Evolutionary conservation across 106 monocot genomes (phyloP).

Genomic region (Ottelia alismoides): DNA sequence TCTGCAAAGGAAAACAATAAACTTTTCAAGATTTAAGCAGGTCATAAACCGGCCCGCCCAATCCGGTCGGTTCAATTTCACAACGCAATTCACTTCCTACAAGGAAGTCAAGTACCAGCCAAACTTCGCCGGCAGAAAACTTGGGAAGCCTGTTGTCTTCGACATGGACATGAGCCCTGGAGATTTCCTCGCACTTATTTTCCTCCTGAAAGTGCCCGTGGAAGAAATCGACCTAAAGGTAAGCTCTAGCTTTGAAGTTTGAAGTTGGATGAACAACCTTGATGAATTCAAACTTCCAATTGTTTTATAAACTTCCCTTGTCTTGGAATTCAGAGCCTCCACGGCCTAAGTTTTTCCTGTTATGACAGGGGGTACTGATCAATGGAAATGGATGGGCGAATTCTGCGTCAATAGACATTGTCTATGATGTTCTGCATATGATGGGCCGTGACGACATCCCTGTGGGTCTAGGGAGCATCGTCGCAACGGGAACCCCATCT

Average conservation of each 20-base stretch:
- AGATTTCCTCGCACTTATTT: slow-evolving; percentile 78
- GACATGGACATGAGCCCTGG: slow-evolving; percentile 98
- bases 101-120: slow-evolving; percentile 44
- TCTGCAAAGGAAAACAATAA: no score
- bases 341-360: slow-evolving; percentile 5
- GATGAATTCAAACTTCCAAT: no score
- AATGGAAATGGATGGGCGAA: slow-evolving; percentile 88
- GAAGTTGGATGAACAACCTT: no score
- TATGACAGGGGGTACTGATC: slow-evolving; percentile 56
- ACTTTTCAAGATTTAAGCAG: no score
- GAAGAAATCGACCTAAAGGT: slow-evolving; percentile 75
- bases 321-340: no score
- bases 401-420: slow-evolving; percentile 67
- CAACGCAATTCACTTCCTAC: slow-evolving; percentile 56
- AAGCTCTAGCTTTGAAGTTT: no score
- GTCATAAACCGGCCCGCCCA: slow-evolving; percentile 48
- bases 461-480: slow-evolving; percentile 63
- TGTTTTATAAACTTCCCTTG: no score
- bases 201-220: slow-evolving; percentile 64
- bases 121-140: slow-evolving; percentile 21
- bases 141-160: slow-evolving; percentile 62
- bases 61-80: slow-evolving; percentile 57
- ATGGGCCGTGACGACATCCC: slow-evolving; percentile 93
- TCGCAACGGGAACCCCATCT: slow-evolving; percentile 35
- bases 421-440: slow-evolving; percentile 93